Evolutionary conservation across 208 protist genomes (phyloP).

Genomic region (Trypanosoma scelopori): DNA sequence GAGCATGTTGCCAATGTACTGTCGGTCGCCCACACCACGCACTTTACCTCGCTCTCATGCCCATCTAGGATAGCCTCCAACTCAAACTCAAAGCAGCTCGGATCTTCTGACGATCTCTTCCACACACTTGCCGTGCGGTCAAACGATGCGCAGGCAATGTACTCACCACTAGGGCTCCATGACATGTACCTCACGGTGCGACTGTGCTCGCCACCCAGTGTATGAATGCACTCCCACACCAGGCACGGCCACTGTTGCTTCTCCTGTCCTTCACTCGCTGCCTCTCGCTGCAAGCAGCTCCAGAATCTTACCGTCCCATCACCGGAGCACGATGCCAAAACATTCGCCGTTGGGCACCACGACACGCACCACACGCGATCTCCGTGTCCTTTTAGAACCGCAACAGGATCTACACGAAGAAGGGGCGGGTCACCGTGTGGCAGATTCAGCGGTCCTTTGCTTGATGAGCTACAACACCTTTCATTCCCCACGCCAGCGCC

Average conservation of each 20-base stretch:
- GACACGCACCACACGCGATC: conserved; percentile 86
- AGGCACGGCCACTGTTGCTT: neutral
- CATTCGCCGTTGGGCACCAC: conserved; percentile 65
- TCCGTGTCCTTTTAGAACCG: conserved; percentile 52
- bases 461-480: neutral
- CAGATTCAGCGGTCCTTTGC: conserved; percentile 12
- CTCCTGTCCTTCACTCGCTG: neutral
- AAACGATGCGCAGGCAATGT: conserved; percentile 81
- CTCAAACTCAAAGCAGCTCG: conserved; percentile 45
- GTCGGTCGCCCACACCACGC: conserved; percentile 75
- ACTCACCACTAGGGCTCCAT: conserved; percentile 81
- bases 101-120: conserved; percentile 35
- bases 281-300: conserved; percentile 22
- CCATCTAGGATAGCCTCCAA: conserved; percentile 83
- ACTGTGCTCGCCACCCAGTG: conserved; percentile 70
- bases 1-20: conserved; percentile 85
- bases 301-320: conserved; percentile 77
- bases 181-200: conserved; percentile 79
- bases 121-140: conserved; percentile 81
- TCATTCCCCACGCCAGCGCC: neutral
- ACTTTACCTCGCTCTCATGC: conserved; percentile 94
- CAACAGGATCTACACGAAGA: conserved; percentile 40
- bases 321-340: conserved; percentile 74
- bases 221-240: conserved; percentile 53
- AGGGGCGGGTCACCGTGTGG: conserved; percentile 18